Conservation (phyloP, 768 basidiomycete genomes). For the Lactarius sanguifluus region DNA sequence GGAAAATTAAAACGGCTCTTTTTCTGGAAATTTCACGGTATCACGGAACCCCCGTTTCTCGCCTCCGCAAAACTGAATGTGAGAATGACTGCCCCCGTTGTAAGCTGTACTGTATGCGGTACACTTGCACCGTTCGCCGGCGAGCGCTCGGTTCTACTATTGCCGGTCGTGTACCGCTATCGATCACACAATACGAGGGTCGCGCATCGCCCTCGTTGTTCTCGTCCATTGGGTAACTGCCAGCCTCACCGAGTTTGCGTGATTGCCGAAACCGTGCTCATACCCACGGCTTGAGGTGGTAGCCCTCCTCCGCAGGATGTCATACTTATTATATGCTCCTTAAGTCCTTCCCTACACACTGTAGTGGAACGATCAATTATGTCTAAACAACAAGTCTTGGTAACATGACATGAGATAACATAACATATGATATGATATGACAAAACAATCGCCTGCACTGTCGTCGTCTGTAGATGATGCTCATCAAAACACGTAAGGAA, state of each 20-base stretch:
- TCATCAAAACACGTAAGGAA: slow-evolving; percentile 27
- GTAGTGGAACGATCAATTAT: background rate
- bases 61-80: background rate
- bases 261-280: background rate
- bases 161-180: background rate
- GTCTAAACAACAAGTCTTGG: background rate
- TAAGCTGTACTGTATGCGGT: background rate
- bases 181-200: background rate
- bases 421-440: slow-evolving; percentile 4
- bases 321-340: background rate
- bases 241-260: background rate
- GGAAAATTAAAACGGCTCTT: background rate
- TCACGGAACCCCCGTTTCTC: background rate
- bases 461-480: background rate
- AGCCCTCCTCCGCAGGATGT: background rate
- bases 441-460: background rate
- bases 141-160: background rate
- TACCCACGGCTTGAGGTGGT: background rate
- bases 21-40: background rate
- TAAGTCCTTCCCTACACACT: background rate
- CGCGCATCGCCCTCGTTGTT: background rate
- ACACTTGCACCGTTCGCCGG: background rate
- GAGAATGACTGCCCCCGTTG: background rate
- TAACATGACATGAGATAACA: background rate
- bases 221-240: background rate